A percentile compares a stretch with the other conserved stretches of the same genome.
phyloP scores from a whole-genome alignment of 345 rosid species.

The Pelargonium nanum region DNA sequence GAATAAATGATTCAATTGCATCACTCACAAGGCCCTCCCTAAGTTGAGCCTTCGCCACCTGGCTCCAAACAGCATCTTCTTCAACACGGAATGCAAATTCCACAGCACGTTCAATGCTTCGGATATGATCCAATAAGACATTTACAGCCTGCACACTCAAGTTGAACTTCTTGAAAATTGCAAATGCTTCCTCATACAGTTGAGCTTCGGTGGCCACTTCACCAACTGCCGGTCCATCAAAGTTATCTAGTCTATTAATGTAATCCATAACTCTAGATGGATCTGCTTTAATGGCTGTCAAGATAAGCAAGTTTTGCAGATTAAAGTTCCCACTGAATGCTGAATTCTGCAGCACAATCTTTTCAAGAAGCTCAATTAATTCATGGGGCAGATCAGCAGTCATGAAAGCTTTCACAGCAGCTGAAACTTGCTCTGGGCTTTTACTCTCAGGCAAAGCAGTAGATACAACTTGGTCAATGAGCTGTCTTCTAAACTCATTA shows the following conservation, averaged over 20 bases:
- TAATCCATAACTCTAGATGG: constrained; percentile 97
- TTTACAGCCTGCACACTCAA: constrained; percentile 41
- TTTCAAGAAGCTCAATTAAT: constrained; percentile 49
- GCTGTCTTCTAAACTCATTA: constrained; percentile 80
- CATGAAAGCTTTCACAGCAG: constrained; percentile 47
- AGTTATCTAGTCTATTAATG: constrained; percentile 83
- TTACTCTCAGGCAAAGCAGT: constrained; percentile 71
- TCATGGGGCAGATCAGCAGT: constrained; percentile 45
- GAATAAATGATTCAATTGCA: constrained; percentile 91
- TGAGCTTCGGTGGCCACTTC: constrained; percentile 93
- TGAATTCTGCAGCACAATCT: constrained; percentile 94
- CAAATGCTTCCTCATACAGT: constrained; percentile 62
- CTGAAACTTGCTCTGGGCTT: constrained; percentile 48
- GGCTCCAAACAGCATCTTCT: constrained; percentile 97
- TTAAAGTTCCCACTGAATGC: constrained; percentile 97
- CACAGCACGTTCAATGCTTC: constrained; percentile 54
- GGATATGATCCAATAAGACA: constrained; percentile 34
- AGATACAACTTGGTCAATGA: constrained; percentile 95
- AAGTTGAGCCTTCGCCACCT: constrained; percentile 90
- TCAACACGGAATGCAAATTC: constrained; percentile 96
- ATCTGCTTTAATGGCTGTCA: constrained; percentile 95
- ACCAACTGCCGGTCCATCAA: constrained; percentile 98
- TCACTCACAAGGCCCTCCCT: constrained; percentile 93
- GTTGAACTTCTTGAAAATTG: constrained; percentile 47
- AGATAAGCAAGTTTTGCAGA: constrained; percentile 89